A percentile compares a stretch with the other conserved stretches of the same genome.
Conservation (phyloP, 1,284 basidiomycete species). For the Rhodotorula sp. region DNA sequence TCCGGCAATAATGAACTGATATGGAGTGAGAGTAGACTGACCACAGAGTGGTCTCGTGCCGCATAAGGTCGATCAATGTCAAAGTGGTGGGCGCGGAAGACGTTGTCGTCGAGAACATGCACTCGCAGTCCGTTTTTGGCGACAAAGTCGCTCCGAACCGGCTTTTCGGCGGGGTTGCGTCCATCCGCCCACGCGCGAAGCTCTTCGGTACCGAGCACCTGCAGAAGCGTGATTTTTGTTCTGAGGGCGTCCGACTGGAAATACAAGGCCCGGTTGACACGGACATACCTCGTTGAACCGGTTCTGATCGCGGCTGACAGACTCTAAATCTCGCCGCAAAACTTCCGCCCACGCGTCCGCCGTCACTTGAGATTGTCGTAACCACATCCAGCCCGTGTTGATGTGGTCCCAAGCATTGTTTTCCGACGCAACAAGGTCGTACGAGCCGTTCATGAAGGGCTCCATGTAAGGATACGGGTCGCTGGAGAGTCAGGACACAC, state of each 20-base stretch:
- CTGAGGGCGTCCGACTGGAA: background rate
- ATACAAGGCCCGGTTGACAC: too few species aligned
- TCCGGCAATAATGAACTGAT: too few species aligned
- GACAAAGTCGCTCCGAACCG: constrained; percentile 17
- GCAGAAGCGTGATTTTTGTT: background rate
- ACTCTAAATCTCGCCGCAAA: constrained; percentile 19
- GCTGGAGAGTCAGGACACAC: background rate
- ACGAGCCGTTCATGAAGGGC: constrained; percentile 11
- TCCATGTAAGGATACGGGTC: constrained; percentile 36
- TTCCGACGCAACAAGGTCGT: constrained; percentile 32
- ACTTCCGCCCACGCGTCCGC: constrained; percentile 31
- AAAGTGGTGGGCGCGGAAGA: constrained; percentile 27
- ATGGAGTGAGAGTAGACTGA: background rate
- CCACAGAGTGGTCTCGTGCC: constrained; percentile 12
- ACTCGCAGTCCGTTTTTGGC: constrained; percentile 24
- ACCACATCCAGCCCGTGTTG: constrained; percentile 40
- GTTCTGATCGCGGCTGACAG: constrained; percentile 27
- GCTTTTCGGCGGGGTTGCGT: constrained; percentile 1
- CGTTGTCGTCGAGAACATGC: constrained; percentile 18
- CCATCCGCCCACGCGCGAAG: constrained; percentile 5
- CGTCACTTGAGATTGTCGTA: constrained; percentile 6
- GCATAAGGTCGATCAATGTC: constrained; percentile 15
- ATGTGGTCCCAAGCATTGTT: constrained; percentile 28
- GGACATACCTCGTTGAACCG: constrained; percentile 30
- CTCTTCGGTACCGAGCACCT: constrained; percentile 28